These are phyloP conservation scores for Schizonepeta tenuifolia DNA, from an alignment of 257 asterid genomes.

Conservation along the genomic window DNA sequence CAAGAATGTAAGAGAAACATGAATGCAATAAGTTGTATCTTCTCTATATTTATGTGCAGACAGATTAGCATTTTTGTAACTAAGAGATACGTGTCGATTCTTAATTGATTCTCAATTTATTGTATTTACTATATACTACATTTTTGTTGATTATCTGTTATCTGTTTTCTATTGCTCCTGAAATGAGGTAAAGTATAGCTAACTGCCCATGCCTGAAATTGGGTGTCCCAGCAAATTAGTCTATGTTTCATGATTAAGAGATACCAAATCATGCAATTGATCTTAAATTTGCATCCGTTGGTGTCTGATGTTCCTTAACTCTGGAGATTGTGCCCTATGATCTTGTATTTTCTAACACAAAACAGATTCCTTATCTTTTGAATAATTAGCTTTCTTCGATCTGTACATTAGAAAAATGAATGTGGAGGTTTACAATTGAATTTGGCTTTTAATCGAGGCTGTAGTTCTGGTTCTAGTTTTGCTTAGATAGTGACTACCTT, in stretches of 20 bases:
- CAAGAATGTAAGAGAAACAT: constrained; percentile 49
- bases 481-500: neutral
- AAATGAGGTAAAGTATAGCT: constrained; percentile 9
- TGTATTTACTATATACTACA: constrained; percentile 25
- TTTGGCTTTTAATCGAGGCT: neutral
- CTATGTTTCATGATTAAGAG: constrained; percentile 19
- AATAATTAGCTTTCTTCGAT: neutral
- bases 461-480: neutral
- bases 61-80: constrained; percentile 39
- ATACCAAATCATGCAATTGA: neutral
- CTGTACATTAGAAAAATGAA: neutral
- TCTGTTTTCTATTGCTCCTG: constrained; percentile 19
- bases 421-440: neutral
- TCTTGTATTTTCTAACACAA: neutral
- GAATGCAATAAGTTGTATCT: constrained; percentile 43
- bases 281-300: constrained; percentile 17
- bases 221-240: constrained; percentile 19
- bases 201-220: constrained; percentile 20
- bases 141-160: constrained; percentile 1
- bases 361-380: neutral
- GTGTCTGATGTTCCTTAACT: constrained; percentile 10
- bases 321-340: constrained; percentile 7
- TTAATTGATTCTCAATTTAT: constrained; percentile 39
- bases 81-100: constrained; percentile 42
- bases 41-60: constrained; percentile 37